Evolutionary conservation across 1,284 basidiomycete genomes (phyloP).

Genomic region (Trichosporon coremiiforme): DNA sequence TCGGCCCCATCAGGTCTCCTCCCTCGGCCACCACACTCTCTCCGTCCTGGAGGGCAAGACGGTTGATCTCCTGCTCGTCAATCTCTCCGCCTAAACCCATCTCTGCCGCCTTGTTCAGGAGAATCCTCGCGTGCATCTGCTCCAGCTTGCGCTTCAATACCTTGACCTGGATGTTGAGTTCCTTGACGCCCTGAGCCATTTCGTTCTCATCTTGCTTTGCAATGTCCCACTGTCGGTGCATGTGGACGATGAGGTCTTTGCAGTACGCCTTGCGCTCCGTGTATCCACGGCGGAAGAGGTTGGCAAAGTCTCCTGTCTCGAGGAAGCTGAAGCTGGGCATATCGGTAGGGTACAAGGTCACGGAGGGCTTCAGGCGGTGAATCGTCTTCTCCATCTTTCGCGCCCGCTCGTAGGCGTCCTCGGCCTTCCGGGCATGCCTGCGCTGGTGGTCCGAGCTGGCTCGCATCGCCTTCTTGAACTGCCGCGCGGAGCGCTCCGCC

Average conservation of each 20-base stretch:
- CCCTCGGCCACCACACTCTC: too few species aligned
- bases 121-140: not conserved
- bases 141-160: not conserved
- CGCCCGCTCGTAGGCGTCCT: not conserved
- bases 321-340: not conserved
- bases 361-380: not conserved
- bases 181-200: not conserved
- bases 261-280: not conserved
- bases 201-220: not conserved
- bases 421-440: not conserved
- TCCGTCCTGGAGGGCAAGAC: not conserved
- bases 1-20: not conserved
- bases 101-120: not conserved
- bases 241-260: not conserved
- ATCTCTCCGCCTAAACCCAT: not conserved
- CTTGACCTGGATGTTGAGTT: not conserved
- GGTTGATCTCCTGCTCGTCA: not conserved
- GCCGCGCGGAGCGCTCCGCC: not conserved
- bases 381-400: not conserved
- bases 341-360: not conserved
- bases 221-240: not conserved
- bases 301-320: not conserved
- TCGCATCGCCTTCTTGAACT: not conserved
- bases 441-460: not conserved
- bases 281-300: not conserved